phyloP scores from a whole-genome alignment of 2,329 filamentous ascomycete species.

The Diaporthe citriasiana region DNA sequence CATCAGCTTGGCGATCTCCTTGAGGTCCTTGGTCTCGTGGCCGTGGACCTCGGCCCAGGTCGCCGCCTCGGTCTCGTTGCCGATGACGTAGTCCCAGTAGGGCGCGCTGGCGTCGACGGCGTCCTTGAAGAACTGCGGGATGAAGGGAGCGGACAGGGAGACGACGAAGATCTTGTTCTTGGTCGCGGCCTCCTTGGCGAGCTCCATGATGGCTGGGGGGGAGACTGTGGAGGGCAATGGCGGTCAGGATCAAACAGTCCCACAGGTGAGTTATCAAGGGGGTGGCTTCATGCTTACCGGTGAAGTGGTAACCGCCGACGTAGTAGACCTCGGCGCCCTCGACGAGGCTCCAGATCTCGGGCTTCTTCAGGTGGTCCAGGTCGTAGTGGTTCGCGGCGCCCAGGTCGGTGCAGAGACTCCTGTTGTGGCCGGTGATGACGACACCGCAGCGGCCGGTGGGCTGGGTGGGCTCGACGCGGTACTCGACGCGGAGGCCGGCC shows the following conservation, averaged over 20 bases:
- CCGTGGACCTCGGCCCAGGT: constrained; percentile 88
- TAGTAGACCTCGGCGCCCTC: constrained; percentile 92
- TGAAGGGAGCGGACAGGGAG: constrained; percentile 95
- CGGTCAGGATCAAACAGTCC: neutral
- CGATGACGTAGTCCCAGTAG: constrained; percentile 97
- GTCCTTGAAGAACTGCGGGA: constrained; percentile 98
- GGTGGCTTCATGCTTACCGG: constrained; percentile 58
- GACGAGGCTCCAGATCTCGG: constrained; percentile 91
- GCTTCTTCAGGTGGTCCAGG: constrained; percentile 90
- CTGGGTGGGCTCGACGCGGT: constrained; percentile 87
- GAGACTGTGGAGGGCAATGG: constrained; percentile 70
- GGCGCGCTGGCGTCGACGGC: constrained; percentile 86
- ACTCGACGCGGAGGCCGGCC: constrained; percentile 93
- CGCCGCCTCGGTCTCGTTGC: constrained; percentile 95
- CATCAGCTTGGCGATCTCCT: constrained; percentile 87
- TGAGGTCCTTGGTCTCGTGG: constrained; percentile 81
- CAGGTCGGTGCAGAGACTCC: constrained; percentile 94
- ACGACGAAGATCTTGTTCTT: constrained; percentile 94
- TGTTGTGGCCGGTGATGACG: constrained; percentile 96
- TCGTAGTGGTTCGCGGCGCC: constrained; percentile 98
- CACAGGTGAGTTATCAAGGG: neutral
- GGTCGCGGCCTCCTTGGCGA: constrained; percentile 89
- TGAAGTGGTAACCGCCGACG: constrained; percentile 97
- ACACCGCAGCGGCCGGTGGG: constrained; percentile 96
- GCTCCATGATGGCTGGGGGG: constrained; percentile 88